Base-by-base conservation (phyloP, 129 eudicot species). In the Saposhnikovia divaricata region DNA sequence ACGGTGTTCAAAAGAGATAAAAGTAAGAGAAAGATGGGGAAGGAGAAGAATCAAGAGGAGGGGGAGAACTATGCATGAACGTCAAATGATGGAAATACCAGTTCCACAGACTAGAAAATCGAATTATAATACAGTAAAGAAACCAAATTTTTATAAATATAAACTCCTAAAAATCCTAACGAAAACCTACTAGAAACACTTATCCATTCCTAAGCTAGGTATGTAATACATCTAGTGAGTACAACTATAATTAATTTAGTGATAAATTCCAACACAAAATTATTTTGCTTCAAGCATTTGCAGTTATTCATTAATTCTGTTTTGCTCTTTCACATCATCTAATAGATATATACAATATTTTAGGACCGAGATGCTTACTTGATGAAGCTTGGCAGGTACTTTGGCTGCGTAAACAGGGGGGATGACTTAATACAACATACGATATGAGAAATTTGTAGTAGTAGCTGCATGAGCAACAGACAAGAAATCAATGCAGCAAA, bases 341-440 rank as follows among this genome's bases (percentile, higher is more conserved):
- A 0, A 23, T 23, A 57, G 61, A 23, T 5, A 59, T 3, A 59
- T 23, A 25, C 15, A 59, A 59, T 9, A 59, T n/a, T n/a, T 59
- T 25, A 59, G 4, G 34, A 31, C 42, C 2, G 25, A 14, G 72
- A 66, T 27, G 21, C 75, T 74, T 89, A 91, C 98, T 88, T 88
- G 83, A 93, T 89, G 78, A 93, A 91, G 78, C 85, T 86, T 72
- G 97, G 98, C 75, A 93, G 90, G 85, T 91, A 91, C 81, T 93
- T 93, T 31, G 98, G 98, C 98, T 91, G 93, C 68, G 78, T 43
- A 74, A 81, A 42, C 72, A 44, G 80, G 78, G 34, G 34, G 34
- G 34, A 31, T 31, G 82, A 81, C 44, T 61, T 8, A 75, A 65
- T 11, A 78, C 38, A 39, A 37, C 71, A 19, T 0, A 27, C 27